Evolutionary conservation across 1,284 basidiomycete species (phyloP), one percentile per base, ranked within the genome.

Genomic region (Cutaneotrichosporon mucoides): DNA sequence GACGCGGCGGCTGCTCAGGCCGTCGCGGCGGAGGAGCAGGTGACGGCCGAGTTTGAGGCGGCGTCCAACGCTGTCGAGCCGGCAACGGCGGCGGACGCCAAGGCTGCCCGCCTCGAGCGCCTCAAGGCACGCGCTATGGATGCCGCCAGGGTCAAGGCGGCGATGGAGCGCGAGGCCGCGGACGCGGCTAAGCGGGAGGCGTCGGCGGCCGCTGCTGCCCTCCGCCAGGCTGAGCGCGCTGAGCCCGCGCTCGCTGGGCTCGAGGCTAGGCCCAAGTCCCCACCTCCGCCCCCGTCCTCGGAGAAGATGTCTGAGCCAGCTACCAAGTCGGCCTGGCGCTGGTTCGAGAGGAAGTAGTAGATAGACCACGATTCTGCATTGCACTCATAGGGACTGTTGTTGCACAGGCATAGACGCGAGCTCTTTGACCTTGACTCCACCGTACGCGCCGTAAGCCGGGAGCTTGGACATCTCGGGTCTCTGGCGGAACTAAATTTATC

Each of bases 331-430:
- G 12, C 44, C 2, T 57, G 56, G 56, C 24, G 51, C 11, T 53
- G 51, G 51, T 44, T 53, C 10, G 51, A 44, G 51, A 53, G 44
- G 51, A 43, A 34, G 41, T 53, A 53, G 51, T 51, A 41, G 37
- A 41, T 36, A 8, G 35, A 35, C 6, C 6, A 13, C 15, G n/a
- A 6, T 6, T 48, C 34, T 54, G 43, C 43, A 45, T 45, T 46
- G 13, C 34, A n/a, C 16, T 35, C 46, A 35, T 50, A 40, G 48
- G 5, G 35, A 7, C 11, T n/a, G n/a, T n/a, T n/a, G n/a, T n/a
- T n/a, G n/a, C n/a, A n/a, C n/a, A n/a, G n/a, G n/a, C n/a, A n/a
- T n/a, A n/a, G n/a, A n/a, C n/a, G n/a, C n/a, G n/a, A n/a, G n/a
- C n/a, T n/a, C n/a, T n/a, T n/a, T n/a, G n/a, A n/a, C n/a, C n/a